Conservation (phyloP, 768 basidiomycete genomes). For the Russula virescens region DNA sequence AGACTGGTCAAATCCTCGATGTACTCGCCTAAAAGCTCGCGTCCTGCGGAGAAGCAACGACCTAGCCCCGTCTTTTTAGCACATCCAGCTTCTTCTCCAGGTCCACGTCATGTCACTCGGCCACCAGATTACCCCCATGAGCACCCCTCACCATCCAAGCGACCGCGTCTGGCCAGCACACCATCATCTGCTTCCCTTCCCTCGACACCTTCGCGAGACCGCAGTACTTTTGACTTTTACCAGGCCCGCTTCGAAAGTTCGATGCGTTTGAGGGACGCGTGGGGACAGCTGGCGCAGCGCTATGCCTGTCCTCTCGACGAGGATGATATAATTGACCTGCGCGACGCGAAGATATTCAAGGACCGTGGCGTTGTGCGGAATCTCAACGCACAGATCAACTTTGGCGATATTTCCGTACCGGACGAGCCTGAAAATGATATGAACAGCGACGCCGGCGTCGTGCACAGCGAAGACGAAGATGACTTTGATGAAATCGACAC, state of each 20-base stretch:
- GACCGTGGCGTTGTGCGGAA: slow-evolving; percentile 62
- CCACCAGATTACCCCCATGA: slow-evolving; percentile 26
- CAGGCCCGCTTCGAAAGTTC: slow-evolving; percentile 53
- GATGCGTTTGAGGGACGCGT: slow-evolving; percentile 52
- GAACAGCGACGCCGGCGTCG: slow-evolving; percentile 33
- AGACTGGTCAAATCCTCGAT: not conserved
- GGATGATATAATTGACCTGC: slow-evolving; percentile 74
- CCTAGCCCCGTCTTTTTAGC: slow-evolving; percentile 37
- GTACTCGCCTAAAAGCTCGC: slow-evolving; percentile 7
- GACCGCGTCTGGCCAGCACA: slow-evolving; percentile 43
- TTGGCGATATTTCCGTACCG: slow-evolving; percentile 48
- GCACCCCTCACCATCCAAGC: slow-evolving; percentile 42
- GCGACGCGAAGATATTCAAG: slow-evolving; percentile 53
- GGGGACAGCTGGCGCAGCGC: slow-evolving; percentile 64
- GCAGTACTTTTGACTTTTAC: slow-evolving; percentile 39
- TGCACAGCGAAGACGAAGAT: slow-evolving; percentile 47
- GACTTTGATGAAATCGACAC: slow-evolving; percentile 54
- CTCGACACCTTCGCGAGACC: slow-evolving; percentile 19
- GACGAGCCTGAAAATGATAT: slow-evolving; percentile 33
- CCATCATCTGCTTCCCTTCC: slow-evolving; percentile 33
- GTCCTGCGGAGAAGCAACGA: slow-evolving; percentile 4
- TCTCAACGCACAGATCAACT: slow-evolving; percentile 37
- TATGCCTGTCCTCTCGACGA: slow-evolving; percentile 64
- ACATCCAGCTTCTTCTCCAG: slow-evolving; percentile 50
- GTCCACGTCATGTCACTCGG: slow-evolving; percentile 28